phyloP scores from a whole-genome alignment of 768 basidiomycete species.

The Russula ochroleuca region DNA sequence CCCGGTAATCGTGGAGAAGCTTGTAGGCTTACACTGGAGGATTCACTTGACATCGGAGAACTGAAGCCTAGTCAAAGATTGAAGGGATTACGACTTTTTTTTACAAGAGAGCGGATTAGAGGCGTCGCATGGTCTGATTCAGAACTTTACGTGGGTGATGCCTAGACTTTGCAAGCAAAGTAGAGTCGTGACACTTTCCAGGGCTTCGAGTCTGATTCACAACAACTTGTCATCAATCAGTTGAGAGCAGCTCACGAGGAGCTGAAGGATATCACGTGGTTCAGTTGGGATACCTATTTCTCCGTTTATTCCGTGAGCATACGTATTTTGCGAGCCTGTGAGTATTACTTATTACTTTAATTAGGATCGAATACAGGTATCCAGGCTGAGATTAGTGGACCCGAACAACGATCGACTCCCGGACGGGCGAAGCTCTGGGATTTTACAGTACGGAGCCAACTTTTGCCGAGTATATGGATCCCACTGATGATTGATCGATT shows the following conservation, averaged over 20 bases:
- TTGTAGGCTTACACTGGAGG: conserved; percentile 36
- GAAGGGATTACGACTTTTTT: conserved; percentile 32
- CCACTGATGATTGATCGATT: conserved; percentile 2
- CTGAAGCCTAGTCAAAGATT: conserved; percentile 33
- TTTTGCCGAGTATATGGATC: neutral
- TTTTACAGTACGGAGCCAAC: conserved; percentile 15
- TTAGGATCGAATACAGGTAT: conserved; percentile 30
- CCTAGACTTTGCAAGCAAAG: too few species aligned
- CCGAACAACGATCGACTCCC: conserved; percentile 27
- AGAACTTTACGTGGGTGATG: conserved; percentile 27
- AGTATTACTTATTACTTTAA: neutral
- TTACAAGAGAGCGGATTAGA: conserved; percentile 35
- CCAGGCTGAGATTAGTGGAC: conserved; percentile 25
- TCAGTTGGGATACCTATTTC: conserved; percentile 24
- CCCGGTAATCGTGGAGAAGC: conserved; percentile 27
- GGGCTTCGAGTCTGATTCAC: conserved; percentile 19
- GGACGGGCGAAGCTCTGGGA: neutral
- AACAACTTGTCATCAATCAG: conserved; percentile 4
- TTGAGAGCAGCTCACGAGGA: neutral
- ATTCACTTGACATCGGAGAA: conserved; percentile 36
- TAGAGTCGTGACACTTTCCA: conserved; percentile 6
- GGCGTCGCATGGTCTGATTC: conserved; percentile 27
- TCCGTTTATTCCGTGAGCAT: conserved; percentile 28
- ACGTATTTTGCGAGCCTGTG: neutral
- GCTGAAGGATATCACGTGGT: conserved; percentile 18